phyloP scores from a whole-genome alignment of 2,329 filamentous ascomycete species.

The Monosporascus sp. region DNA sequence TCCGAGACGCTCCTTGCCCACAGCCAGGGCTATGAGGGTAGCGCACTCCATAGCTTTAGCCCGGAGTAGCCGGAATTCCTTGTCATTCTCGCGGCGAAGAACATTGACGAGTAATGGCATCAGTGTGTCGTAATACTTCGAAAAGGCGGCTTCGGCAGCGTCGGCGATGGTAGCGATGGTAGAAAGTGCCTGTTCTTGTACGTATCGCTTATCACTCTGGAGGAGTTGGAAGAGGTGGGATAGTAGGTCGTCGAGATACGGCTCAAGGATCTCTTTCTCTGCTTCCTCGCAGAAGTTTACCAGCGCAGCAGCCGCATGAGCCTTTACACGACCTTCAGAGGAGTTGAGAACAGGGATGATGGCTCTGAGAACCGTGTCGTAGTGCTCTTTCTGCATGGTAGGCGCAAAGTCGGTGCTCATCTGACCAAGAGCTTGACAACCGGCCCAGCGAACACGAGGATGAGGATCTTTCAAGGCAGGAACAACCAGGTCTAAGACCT shows the following conservation, averaged over 20 bases:
- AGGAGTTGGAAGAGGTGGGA: slow-evolving; percentile 81
- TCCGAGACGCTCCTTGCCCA: slow-evolving; percentile 88
- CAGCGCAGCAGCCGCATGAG: slow-evolving; percentile 92
- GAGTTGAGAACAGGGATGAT: slow-evolving; percentile 91
- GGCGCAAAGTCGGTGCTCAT: slow-evolving; percentile 99
- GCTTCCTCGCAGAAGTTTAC: slow-evolving; percentile 99
- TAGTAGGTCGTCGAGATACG: slow-evolving; percentile 85
- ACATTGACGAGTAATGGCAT: slow-evolving; percentile 95
- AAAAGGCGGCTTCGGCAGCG: slow-evolving; percentile 90
- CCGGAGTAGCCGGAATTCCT: slow-evolving; percentile 83
- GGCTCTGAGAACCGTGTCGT: slow-evolving; percentile 77
- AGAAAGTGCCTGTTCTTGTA: slow-evolving; percentile 94
- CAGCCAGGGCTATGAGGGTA: slow-evolving; percentile 88
- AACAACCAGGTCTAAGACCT: slow-evolving; percentile 91
- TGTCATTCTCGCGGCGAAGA: slow-evolving; percentile 81
- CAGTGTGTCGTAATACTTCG: slow-evolving; percentile 89
- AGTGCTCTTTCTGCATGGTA: slow-evolving; percentile 96
- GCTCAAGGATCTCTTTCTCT: slow-evolving; percentile 84
- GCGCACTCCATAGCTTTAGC: slow-evolving; percentile 99
- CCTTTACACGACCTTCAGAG: slow-evolving; percentile 87
- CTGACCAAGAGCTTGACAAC: slow-evolving; percentile 96
- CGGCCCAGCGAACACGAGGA: slow-evolving; percentile 91
- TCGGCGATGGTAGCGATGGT: slow-evolving; percentile 99
- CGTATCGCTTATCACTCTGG: slow-evolving; percentile 88
- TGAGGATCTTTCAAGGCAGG: slow-evolving; percentile 86